Base-by-base conservation (phyloP, 2,329 filamentous ascomycete genomes). In the Aspergillus clavatus region DNA sequence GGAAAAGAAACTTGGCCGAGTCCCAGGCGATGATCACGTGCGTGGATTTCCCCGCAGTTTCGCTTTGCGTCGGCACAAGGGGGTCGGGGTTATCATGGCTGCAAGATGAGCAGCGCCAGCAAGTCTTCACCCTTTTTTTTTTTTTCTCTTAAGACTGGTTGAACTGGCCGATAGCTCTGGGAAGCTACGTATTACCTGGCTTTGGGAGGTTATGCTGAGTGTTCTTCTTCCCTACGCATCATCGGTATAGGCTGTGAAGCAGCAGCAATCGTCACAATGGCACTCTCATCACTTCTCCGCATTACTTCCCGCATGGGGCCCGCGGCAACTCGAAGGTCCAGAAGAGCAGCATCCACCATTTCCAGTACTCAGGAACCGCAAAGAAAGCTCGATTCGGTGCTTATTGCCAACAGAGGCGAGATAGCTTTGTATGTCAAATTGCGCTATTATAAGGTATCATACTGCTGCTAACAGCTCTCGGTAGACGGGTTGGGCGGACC, bases 401-500 rank as follows among this genome's bases (percentile, higher is more conserved):
- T 98, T 19, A 97, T 98, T 64, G 93, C 93, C 43, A 98, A 98
- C 67, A 84, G 93, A 57, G 93, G 93, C 58, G 93, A 98, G 71
- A 98, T 98, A 58, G 93, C 93, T 40, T 77, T 98, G 65, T 79
- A 65, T 53, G 72, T 58, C 33, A 26, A 5, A 10, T 22, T 8
- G 1, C 16, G 11, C 29, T 14, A 5, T 35, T 28, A n/a, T 5
- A 5, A 11, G 16, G 6, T 47, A 43, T 53, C 52, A n/a, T 33
- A 33, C 40, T 14, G 46, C 57, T 36, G 51, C 38, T 44, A 11
- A 21, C 31, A 12, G 16, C 18, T 21, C n/a, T n/a, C 18, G 27
- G 19, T 31, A 79, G 76, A 51, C 87, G 93, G 56, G 93, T 98
- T 55, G 86, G 90, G 55, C 82, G 84, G 55, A 98, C 93, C 18